These are phyloP conservation scores for Candida michaelii DNA, from an alignment of 805 yeast genomes.

Conservation along the genomic window DNA sequence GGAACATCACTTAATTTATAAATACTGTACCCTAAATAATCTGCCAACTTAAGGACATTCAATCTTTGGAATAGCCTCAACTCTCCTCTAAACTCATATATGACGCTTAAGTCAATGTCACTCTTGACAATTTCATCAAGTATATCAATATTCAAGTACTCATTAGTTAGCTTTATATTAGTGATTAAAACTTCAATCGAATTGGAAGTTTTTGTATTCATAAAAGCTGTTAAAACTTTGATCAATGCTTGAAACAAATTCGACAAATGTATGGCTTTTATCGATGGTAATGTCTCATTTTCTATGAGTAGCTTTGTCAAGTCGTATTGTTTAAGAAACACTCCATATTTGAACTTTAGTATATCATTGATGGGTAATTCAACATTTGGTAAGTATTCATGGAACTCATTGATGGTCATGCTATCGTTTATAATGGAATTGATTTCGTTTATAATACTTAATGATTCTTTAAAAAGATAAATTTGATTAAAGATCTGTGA, in stretches of 20 bases:
- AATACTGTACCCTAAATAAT: conserved; percentile 20
- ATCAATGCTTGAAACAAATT: conserved; percentile 37
- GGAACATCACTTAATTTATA: conserved; percentile 16
- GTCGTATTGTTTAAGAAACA: conserved; percentile 2
- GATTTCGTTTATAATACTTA: conserved; percentile 5
- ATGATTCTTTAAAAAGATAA: conserved; percentile 13
- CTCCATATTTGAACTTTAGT: conserved; percentile 3
- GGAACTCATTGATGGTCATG: not conserved
- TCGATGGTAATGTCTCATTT: conserved; percentile 37
- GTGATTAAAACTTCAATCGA: not conserved
- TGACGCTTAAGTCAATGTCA: conserved; percentile 15
- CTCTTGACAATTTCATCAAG: conserved; percentile 2
- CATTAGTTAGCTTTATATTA: not conserved
- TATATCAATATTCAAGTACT: conserved; percentile 6
- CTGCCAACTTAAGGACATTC: conserved; percentile 30
- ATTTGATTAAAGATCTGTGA: conserved; percentile 6
- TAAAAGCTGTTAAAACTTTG: conserved; percentile 41
- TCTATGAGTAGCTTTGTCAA: conserved; percentile 10
- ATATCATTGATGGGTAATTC: not conserved
- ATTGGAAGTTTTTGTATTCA: conserved; percentile 10
- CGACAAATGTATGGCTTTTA: conserved; percentile 41
- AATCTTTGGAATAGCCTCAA: conserved; percentile 49
- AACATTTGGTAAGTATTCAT: conserved; percentile 8
- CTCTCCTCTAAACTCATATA: conserved; percentile 48
- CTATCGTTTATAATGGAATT: not conserved